Conservation (phyloP, 139 green algal species). For the Tetradesmus obliquus region DNA sequence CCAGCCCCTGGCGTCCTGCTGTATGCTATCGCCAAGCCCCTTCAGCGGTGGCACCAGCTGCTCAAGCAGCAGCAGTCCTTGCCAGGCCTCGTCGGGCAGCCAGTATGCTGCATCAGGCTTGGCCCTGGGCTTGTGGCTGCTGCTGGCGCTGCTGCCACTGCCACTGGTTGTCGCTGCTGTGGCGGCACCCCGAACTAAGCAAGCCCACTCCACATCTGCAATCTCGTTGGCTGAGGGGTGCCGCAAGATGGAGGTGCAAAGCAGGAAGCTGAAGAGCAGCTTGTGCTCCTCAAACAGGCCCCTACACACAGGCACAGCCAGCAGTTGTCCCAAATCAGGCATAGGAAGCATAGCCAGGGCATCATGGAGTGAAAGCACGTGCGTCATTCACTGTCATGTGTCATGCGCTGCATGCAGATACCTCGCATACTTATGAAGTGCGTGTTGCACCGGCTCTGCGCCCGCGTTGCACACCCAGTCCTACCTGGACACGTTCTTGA, state of each 20-base stretch:
- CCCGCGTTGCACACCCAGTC: not conserved
- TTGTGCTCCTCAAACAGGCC: slow-evolving; percentile 54
- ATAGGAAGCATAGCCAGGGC: not conserved
- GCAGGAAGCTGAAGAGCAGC: slow-evolving; percentile 51
- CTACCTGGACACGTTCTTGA: slow-evolving; percentile 81
- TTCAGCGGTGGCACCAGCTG: slow-evolving; percentile 41
- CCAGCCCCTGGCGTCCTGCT: not conserved
- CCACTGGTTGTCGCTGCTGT: not conserved
- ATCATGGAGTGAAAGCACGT: not conserved
- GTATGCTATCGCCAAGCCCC: slow-evolving; percentile 59
- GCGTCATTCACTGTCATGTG: too few species aligned
- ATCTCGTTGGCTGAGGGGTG: slow-evolving; percentile 68
- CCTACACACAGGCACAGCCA: not conserved
- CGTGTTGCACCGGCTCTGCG: too few species aligned
- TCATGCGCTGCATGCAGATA: not conserved
- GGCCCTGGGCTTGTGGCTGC: not conserved
- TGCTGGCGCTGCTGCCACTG: not conserved
- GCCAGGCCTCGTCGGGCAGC: slow-evolving; percentile 42
- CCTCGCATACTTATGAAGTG: too few species aligned
- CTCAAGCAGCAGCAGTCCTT: slow-evolving; percentile 46
- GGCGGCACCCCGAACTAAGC: slow-evolving; percentile 73
- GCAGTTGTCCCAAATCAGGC: not conserved
- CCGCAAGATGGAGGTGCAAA: slow-evolving; percentile 71
- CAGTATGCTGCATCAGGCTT: slow-evolving; percentile 47
- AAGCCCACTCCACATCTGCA: slow-evolving; percentile 78